These are phyloP conservation scores for Aechmea fasciata DNA, from an alignment of 176 grass and related monocot genomes.

Conservation along the genomic window DNA sequence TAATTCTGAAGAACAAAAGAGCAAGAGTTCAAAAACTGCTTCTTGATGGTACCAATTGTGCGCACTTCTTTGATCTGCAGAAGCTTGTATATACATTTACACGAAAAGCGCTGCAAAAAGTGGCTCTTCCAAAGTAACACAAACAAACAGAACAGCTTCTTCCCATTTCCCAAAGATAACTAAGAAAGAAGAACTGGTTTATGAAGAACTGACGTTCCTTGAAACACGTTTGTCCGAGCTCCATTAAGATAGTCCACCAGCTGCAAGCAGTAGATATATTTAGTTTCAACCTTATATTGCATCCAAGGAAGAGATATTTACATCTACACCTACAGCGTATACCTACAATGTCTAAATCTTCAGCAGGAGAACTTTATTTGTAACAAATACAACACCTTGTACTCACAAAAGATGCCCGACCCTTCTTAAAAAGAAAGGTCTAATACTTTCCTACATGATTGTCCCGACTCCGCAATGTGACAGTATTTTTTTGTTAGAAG, in stretches of 20 bases:
- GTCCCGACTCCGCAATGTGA: too few species aligned
- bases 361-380: too few species aligned
- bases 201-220: conserved; percentile 71
- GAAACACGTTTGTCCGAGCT: conserved; percentile 59
- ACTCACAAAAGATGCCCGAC: too few species aligned
- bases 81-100: not conserved
- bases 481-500: too few species aligned
- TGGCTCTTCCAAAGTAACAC: not conserved
- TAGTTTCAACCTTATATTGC: too few species aligned
- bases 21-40: not conserved
- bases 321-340: too few species aligned
- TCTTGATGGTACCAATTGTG: not conserved
- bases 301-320: too few species aligned
- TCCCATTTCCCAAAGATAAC: not conserved
- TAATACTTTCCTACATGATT: too few species aligned
- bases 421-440: too few species aligned
- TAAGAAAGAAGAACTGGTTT: conserved; percentile 37
- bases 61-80: conserved; percentile 1
- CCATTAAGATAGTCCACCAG: conserved; percentile 61
- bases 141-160: not conserved
- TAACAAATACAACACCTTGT: too few species aligned
- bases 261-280: conserved; percentile 20
- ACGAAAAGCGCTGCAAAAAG: conserved; percentile 11
- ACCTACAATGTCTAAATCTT: too few species aligned
- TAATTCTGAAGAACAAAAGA: too few species aligned